Evolutionary conservation across 805 yeast genomes (phyloP), one percentile per base, ranked within the genome.

Genomic region (Ogataea populi-albae): DNA sequence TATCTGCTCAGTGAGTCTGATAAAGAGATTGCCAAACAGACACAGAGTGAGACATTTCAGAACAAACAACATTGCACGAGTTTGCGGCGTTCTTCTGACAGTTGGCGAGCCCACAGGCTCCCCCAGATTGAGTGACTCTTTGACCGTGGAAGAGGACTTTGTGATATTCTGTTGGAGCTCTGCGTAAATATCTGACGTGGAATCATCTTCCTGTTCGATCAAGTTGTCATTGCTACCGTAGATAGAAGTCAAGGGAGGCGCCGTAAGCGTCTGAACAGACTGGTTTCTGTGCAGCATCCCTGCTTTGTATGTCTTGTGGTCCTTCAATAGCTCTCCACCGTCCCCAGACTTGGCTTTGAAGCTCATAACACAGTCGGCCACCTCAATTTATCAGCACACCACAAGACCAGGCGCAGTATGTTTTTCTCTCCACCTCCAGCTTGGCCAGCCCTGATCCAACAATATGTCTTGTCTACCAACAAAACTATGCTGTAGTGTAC

Each of bases 1-100:
- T 37, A 78, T 62, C 45, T 75, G 74, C 35, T 64, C 68, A 8
- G 77, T 68, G 25, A 79, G 56, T 41, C 65, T 73, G 49, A 77
- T 72, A 54, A 76, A 78, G 6, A 72, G 47, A 33, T 68, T 71
- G 8, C 86, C 84, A 19, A 72, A 64, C 4, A 59, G 38, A 7
- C 74, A 66, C 18, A 71, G 47, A 15, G 45, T 34, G 9, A 42
- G 12, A 9, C 37, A 25, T 26, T 50, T 50, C 17, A 26, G 15
- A 5, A 32, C 3, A 9, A 45, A 32, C 17, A 23, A 26, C n/a
- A 25, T 9, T 11, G 37, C 11, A 12, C 31, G 18, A 15, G 33
- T 23, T 16, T n/a, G 15, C 4, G n/a, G 9, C 7, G 26, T 7
- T 7, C 25, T 4, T 4, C 14, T n/a, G n/a, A 24, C 5, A 7